These are phyloP conservation scores for Lentinula detonsa DNA, from an alignment of 768 basidiomycete genomes.

Conservation along the genomic window DNA sequence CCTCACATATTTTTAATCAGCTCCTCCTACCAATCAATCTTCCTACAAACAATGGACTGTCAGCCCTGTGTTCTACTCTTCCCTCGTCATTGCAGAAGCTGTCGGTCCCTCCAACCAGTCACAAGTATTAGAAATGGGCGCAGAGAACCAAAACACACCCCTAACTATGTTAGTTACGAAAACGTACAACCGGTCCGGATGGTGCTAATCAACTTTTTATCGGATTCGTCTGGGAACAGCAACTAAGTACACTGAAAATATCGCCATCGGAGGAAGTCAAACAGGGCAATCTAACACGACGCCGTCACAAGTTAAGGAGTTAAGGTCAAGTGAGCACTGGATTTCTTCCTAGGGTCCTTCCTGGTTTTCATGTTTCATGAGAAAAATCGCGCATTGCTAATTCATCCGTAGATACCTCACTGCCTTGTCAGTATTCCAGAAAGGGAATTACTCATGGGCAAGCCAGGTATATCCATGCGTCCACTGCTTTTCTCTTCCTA, in stretches of 20 bases:
- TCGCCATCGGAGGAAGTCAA: constrained; percentile 41
- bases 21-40: constrained; percentile 52
- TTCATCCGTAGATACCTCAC: constrained; percentile 38
- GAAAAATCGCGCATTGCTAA: constrained; percentile 5
- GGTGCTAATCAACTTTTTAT: constrained; percentile 68
- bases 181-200: constrained; percentile 53
- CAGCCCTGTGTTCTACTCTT: constrained; percentile 71
- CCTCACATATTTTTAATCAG: constrained; percentile 20
- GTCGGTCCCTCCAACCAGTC: constrained; percentile 56
- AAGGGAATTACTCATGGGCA: constrained; percentile 58
- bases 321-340: constrained; percentile 45
- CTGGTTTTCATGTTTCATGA: not conserved
- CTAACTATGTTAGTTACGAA: constrained; percentile 73
- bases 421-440: constrained; percentile 43
- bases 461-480: constrained; percentile 36
- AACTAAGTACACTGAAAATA: constrained; percentile 39
- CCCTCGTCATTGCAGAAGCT: constrained; percentile 63
- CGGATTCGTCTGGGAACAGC: constrained; percentile 52
- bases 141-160: constrained; percentile 49
- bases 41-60: constrained; percentile 67
- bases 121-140: constrained; percentile 59
- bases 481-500: too few relatives aligned
- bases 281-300: constrained; percentile 28
- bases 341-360: constrained; percentile 8
- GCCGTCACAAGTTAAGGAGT: constrained; percentile 32